Conservation (phyloP, 495 filamentous ascomycete species). For the Trichocladium uniseriatum region DNA sequence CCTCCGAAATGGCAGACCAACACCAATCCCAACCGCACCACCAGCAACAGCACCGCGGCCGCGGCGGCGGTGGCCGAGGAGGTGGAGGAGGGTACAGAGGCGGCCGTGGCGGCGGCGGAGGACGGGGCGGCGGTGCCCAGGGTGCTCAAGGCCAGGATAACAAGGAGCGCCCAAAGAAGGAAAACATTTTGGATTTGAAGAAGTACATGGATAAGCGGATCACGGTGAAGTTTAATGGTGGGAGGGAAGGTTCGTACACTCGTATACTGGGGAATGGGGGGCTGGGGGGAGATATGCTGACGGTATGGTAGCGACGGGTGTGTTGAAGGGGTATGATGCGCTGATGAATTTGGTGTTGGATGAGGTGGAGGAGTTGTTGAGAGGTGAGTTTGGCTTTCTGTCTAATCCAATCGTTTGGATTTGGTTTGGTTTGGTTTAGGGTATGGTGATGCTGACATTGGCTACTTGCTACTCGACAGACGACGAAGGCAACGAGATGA, state of each 20-base stretch:
- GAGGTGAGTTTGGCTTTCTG: slow-evolving; percentile 56
- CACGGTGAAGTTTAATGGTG: slow-evolving; percentile 91
- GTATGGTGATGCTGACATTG: not conserved
- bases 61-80: slow-evolving; percentile 34
- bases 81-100: slow-evolving; percentile 43
- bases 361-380: slow-evolving; percentile 79
- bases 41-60: slow-evolving; percentile 39
- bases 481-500: slow-evolving; percentile 81
- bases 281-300: not conserved
- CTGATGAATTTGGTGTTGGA: slow-evolving; percentile 97
- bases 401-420: too few relatives aligned
- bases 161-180: slow-evolving; percentile 75
- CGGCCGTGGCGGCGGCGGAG: slow-evolving; percentile 29
- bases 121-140: slow-evolving; percentile 27
- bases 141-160: slow-evolving; percentile 30
- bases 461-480: slow-evolving; percentile 48
- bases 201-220: slow-evolving; percentile 97
- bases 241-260: slow-evolving; percentile 62
- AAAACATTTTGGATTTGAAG: slow-evolving; percentile 89
- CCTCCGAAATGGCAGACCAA: slow-evolving; percentile 55
- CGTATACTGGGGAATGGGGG: not conserved
- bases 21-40: too few relatives aligned
- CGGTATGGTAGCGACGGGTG: slow-evolving; percentile 58
- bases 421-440: too few relatives aligned
- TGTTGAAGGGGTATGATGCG: slow-evolving; percentile 89